These are phyloP conservation scores for Auricularia cornea DNA, from an alignment of 768 basidiomycete species.

Conservation along the genomic window DNA sequence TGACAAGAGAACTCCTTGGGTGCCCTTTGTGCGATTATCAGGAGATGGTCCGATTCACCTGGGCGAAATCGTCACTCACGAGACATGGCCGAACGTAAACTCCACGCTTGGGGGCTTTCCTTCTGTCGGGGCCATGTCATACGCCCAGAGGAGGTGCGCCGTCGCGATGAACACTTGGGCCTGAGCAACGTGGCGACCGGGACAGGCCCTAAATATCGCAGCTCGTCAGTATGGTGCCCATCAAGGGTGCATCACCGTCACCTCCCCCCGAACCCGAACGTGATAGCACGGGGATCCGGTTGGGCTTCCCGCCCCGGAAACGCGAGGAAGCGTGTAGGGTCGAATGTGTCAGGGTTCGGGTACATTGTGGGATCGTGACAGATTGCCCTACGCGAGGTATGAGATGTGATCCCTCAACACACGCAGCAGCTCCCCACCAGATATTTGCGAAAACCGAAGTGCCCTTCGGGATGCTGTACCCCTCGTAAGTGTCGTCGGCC, in stretches of 20 bases:
- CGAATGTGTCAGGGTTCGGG: background rate
- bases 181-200: background rate
- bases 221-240: background rate
- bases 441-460: background rate
- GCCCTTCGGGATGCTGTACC: background rate
- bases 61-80: background rate
- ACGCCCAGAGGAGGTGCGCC: background rate
- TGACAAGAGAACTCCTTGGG: background rate
- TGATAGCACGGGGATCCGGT: background rate
- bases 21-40: background rate
- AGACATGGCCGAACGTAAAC: background rate
- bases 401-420: background rate
- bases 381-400: background rate
- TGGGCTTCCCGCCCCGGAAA: background rate
- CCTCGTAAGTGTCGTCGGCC: background rate
- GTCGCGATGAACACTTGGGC: background rate
- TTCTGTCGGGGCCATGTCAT: background rate
- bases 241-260: background rate
- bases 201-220: background rate
- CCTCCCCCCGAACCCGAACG: background rate
- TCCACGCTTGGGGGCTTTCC: background rate
- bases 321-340: background rate
- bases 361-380: background rate
- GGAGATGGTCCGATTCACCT: background rate
- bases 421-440: background rate